Conservation (phyloP, 192 early-diverging fungal genomes). For the Coemansia sp. region DNA sequence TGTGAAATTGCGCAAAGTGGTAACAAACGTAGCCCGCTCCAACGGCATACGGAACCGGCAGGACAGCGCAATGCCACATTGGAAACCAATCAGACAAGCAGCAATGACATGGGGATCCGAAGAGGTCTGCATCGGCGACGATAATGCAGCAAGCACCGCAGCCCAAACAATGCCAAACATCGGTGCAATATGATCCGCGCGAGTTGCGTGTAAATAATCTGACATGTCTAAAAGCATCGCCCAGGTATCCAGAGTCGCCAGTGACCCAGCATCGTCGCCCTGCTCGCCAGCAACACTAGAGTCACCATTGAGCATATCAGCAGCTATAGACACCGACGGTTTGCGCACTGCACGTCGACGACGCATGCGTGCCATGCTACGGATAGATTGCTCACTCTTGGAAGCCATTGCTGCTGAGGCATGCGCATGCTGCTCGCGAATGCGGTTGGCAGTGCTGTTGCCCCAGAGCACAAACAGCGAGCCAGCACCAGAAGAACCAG, state of each 20-base stretch:
- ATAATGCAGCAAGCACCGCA: constrained; percentile 79
- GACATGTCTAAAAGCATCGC: constrained; percentile 51
- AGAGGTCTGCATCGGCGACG: constrained; percentile 81
- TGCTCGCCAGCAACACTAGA: neutral
- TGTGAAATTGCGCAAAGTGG: constrained; percentile 86
- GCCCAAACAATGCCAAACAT: constrained; percentile 96
- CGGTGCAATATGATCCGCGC: constrained; percentile 83
- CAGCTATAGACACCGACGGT: constrained; percentile 9
- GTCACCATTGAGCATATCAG: constrained; percentile 7
- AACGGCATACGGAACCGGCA: constrained; percentile 86
- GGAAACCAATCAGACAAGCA: constrained; percentile 79
- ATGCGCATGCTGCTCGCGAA: constrained; percentile 62
- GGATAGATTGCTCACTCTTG: constrained; percentile 72
- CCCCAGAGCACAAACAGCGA: constrained; percentile 52
- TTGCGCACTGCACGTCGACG: constrained; percentile 33
- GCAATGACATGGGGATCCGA: constrained; percentile 72
- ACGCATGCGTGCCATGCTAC: constrained; percentile 60
- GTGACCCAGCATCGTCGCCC: constrained; percentile 7
- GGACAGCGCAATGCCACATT: constrained; percentile 76
- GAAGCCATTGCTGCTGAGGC: constrained; percentile 69
- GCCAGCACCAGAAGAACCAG: constrained; percentile 16
- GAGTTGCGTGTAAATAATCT: constrained; percentile 69
- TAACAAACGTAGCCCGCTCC: constrained; percentile 90
- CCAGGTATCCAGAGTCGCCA: constrained; percentile 38
- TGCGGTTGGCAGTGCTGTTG: constrained; percentile 36